phyloP scores from a whole-genome alignment of 2,329 filamentous ascomycete genomes.

The Stemphylium beticola region DNA sequence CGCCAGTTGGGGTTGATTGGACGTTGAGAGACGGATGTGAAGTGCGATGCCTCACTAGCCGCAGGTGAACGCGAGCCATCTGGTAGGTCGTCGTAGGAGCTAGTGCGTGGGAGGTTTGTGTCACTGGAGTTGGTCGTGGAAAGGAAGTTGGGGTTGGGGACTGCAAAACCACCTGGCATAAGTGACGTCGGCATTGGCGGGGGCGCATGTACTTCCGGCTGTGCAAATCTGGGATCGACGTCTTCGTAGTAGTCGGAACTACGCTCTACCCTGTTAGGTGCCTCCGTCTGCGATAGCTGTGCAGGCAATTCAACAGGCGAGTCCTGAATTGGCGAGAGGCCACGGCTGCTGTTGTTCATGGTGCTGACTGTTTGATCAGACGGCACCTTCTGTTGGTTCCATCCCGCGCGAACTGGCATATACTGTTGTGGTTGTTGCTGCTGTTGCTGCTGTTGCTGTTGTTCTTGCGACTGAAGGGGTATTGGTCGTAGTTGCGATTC shows the following conservation, averaged over 20 bases:
- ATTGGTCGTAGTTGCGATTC: constrained; percentile 15
- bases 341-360: constrained; percentile 38
- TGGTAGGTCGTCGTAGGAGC: constrained; percentile 68
- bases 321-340: constrained; percentile 49
- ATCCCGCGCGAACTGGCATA: constrained; percentile 56
- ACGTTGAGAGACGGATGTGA: constrained; percentile 88
- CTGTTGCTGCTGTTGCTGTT: constrained; percentile 19
- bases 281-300: constrained; percentile 35
- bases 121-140: constrained; percentile 35
- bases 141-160: constrained; percentile 40
- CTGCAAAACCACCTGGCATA: constrained; percentile 42
- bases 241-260: constrained; percentile 83
- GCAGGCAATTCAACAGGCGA: constrained; percentile 45
- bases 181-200: constrained; percentile 42
- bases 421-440: constrained; percentile 40
- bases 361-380: constrained; percentile 36
- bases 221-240: constrained; percentile 84
- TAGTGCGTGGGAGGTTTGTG: constrained; percentile 49
- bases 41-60: constrained; percentile 80
- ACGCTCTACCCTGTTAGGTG: constrained; percentile 29
- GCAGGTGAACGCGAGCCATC: constrained; percentile 70
- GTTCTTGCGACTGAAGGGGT: constrained; percentile 29
- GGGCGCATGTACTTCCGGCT: constrained; percentile 43
- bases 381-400: constrained; percentile 42
- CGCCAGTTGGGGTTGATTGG: constrained; percentile 90